Evolutionary conservation across 1,284 basidiomycete species (phyloP).

Genomic region (Boletellus deceptivus): DNA sequence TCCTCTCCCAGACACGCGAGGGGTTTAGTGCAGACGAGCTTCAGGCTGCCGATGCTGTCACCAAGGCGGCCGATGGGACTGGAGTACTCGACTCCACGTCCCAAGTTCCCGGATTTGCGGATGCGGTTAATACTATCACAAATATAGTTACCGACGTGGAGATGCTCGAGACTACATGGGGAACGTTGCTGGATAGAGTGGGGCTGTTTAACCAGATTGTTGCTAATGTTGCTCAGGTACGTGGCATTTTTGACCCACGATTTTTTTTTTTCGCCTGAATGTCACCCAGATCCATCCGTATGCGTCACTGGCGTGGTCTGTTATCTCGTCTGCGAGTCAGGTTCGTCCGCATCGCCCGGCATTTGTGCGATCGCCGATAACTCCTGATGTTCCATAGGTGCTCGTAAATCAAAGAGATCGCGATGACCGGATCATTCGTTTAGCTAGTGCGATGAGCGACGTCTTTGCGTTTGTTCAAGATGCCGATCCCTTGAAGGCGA

Average conservation of each 20-base stretch:
- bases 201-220: not conserved
- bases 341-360: not conserved
- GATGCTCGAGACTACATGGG: not conserved
- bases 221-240: not conserved
- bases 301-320: not conserved
- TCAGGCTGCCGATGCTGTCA: not conserved
- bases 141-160: not conserved
- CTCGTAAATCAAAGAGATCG: conserved; percentile 1
- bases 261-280: not conserved
- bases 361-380: not conserved
- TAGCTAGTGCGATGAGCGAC: not conserved
- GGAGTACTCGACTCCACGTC: not conserved
- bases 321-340: not conserved
- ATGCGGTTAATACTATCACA: not conserved
- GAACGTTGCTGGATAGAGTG: not conserved
- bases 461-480: not conserved
- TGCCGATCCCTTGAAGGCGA: not conserved
- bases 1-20: not conserved
- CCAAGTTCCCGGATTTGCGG: not conserved
- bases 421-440: not conserved
- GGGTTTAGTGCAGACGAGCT: not conserved
- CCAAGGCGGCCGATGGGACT: not conserved
- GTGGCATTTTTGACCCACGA: not conserved
- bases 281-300: not conserved
- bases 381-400: not conserved